These are phyloP conservation scores for Parafenestella ontariensis DNA, from an alignment of 2,329 filamentous ascomycete genomes.

Conservation along the genomic window DNA sequence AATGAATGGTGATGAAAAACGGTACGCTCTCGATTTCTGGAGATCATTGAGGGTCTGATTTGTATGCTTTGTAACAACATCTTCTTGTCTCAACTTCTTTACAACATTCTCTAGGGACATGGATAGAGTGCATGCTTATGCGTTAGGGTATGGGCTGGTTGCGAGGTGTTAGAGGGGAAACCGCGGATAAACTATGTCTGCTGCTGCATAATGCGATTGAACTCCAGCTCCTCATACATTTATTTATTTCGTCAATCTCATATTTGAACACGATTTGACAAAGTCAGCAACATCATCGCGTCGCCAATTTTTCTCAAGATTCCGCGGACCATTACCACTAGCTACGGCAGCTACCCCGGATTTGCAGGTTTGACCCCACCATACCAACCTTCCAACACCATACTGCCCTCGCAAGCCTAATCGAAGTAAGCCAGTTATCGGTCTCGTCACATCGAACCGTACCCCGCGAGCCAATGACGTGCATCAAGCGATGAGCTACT, in stretches of 20 bases:
- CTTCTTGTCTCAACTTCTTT: conserved; percentile 4
- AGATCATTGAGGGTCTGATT: neutral
- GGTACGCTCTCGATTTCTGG: neutral
- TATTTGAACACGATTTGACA: neutral
- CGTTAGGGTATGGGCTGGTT: conserved; percentile 2
- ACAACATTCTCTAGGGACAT: conserved; percentile 12
- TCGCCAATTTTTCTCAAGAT: neutral
- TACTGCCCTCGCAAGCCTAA: neutral
- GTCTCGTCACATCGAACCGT: neutral
- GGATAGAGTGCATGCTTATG: conserved; percentile 14
- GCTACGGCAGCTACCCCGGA: neutral
- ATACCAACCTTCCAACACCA: neutral
- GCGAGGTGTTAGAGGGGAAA: conserved; percentile 7
- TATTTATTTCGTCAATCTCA: neutral
- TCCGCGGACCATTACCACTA: neutral
- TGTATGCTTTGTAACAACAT: conserved; percentile 14
- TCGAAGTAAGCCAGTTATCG: neutral
- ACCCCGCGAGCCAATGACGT: neutral
- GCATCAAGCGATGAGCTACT: neutral
- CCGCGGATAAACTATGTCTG: neutral
- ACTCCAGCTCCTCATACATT: neutral
- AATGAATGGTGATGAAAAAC: neutral
- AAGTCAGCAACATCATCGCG: neutral
- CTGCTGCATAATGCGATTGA: conserved; percentile 3
- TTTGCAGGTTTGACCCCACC: neutral